A percentile compares a stretch with the other conserved stretches of the same genome.
Conservation (phyloP, 805 yeast species). For the Hermanozyma aechmeae region DNA sequence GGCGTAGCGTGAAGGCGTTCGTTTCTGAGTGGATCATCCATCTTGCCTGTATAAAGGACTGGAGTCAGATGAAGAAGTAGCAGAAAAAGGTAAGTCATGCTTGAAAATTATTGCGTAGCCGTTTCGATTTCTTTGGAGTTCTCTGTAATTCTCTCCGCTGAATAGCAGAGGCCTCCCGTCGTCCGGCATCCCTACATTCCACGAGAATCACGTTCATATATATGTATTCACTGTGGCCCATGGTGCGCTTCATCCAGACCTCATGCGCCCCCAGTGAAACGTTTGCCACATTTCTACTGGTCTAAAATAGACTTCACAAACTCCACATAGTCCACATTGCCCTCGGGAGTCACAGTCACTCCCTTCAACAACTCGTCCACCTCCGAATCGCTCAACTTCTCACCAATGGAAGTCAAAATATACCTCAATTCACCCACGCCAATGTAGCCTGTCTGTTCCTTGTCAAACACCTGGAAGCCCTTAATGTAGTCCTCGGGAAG, state of each 20-base stretch:
- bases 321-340: constrained; percentile 89
- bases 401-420: constrained; percentile 92
- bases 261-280: background rate
- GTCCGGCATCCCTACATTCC: too few species aligned
- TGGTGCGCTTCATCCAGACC: too few species aligned
- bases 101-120: too few species aligned
- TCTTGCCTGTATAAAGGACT: too few species aligned
- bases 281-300: constrained; percentile 39
- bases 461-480: constrained; percentile 92
- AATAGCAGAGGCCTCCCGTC: too few species aligned
- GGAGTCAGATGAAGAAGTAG: too few species aligned
- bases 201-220: too few species aligned
- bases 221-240: too few species aligned
- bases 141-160: too few species aligned
- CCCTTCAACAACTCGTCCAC: constrained; percentile 96
- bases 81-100: too few species aligned
- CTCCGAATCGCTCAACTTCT: constrained; percentile 80
- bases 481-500: constrained; percentile 88
- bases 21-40: too few species aligned
- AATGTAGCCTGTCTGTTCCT: constrained; percentile 89
- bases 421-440: constrained; percentile 96
- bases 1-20: constrained; percentile 47
- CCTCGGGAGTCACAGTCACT: constrained; percentile 86
- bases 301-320: constrained; percentile 90
- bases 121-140: too few species aligned